Evolutionary conservation across 805 yeast species (phyloP).

Genomic region (Pichia heedii): DNA sequence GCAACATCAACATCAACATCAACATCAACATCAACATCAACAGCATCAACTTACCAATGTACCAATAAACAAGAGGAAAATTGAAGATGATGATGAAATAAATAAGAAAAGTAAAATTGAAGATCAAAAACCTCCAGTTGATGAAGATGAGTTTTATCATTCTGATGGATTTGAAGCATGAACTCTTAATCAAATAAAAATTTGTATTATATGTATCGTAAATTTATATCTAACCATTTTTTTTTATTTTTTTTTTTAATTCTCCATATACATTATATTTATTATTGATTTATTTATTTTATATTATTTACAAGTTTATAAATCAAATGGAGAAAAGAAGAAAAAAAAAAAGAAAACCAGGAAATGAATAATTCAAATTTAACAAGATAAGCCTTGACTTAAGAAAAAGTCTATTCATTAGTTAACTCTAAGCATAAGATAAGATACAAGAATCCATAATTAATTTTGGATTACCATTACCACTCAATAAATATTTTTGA

Average conservation of each 20-base stretch:
- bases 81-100: not conserved
- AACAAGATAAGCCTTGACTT: too few relatives aligned
- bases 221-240: too few relatives aligned
- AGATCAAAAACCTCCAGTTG: not conserved
- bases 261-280: too few relatives aligned
- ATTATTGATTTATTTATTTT: too few relatives aligned
- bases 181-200: slow-evolving; percentile 16
- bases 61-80: slow-evolving; percentile 4
- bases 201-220: not conserved
- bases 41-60: not conserved
- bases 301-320: slow-evolving; percentile 8
- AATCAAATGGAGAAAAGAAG: not conserved
- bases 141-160: slow-evolving; percentile 21
- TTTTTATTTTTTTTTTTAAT: too few relatives aligned
- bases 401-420: too few relatives aligned
- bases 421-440: slow-evolving; percentile 24
- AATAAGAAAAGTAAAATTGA: not conserved
- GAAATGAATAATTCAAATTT: too few relatives aligned
- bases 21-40: too few relatives aligned
- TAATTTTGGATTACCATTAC: slow-evolving; percentile 58
- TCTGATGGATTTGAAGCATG: slow-evolving; percentile 30
- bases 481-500: slow-evolving; percentile 46
- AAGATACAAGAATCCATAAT: slow-evolving; percentile 34
- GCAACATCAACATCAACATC: slow-evolving; percentile 8
- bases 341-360: too few relatives aligned